Base-by-base conservation (phyloP, 768 basidiomycete genomes). In the Strobilomyces confusus region DNA sequence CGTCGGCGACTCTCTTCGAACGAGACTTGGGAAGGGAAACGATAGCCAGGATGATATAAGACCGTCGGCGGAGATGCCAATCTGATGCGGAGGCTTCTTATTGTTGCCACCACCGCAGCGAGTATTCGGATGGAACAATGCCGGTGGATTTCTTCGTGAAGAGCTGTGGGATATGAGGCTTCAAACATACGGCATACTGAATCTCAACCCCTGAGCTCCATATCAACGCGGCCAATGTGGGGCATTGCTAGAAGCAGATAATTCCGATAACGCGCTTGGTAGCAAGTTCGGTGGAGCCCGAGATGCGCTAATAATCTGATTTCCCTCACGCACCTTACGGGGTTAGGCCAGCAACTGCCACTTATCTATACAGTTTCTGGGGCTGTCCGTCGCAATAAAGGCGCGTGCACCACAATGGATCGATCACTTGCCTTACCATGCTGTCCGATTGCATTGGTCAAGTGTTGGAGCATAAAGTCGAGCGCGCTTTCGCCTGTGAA, bases 51-150 rank as follows among this genome's bases (percentile, higher is more conserved):
- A 38, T 46, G 23, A 30, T 22, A 32, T 30, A 46, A 42, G 13
- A 23, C 14, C n/a, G n/a, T 32, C 33, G 32, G 42, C 55, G 55
- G 60, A 50, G 44, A 55, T 58, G 26, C 20, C 19, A 43, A 45
- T 55, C 15, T 30, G 29, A 50, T 45, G 38, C 23, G 17, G 32
- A 17, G 38, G 32, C 52, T 47, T 62, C 60, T 52, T 22, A 22
- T 6, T 37, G 22, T 48, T 34, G 34, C 9, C 38, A 26, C 26
- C 19, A 46, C 20, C 46, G 49, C 19, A 43, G 19, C 0, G 34
- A 44, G 25, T 44, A 8, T 26, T 61, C 60, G 59, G 60, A 48
- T 33, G 30, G 20, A 25, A 49, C 4, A 29, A 34, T n/a, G 29
- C 56, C 60, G 52, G 60, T 41, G 15, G 34, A 33, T 33, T 38